Evolutionary conservation across 2,329 filamentous ascomycete species (phyloP).

Genomic region (Keithomyces neogunnii): DNA sequence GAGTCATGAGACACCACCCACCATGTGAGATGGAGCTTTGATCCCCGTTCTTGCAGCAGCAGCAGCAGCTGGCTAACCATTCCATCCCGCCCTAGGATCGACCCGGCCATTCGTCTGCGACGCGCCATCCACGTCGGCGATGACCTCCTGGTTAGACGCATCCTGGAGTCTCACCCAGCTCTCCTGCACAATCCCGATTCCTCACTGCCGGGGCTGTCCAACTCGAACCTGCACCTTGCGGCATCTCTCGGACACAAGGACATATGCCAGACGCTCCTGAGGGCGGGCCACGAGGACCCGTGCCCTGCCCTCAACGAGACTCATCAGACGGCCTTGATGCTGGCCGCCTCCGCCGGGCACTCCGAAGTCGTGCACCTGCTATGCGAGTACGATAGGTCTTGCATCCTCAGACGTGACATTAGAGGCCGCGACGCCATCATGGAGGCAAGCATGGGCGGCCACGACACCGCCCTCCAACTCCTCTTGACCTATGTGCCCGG

Average conservation of each 20-base stretch:
- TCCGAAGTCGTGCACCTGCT: slow-evolving; percentile 67
- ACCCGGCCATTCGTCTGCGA: slow-evolving; percentile 66
- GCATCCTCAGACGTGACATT: slow-evolving; percentile 57
- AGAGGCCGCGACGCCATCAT: slow-evolving; percentile 65
- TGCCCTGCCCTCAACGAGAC: slow-evolving; percentile 70
- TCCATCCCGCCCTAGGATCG: slow-evolving; percentile 48
- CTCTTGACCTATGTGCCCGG: slow-evolving; percentile 52
- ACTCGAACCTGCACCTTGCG: slow-evolving; percentile 77
- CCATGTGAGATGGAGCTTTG: slow-evolving; percentile 9
- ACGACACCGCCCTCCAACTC: slow-evolving; percentile 58
- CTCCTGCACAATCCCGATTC: slow-evolving; percentile 75
- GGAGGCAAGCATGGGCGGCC: slow-evolving; percentile 51
- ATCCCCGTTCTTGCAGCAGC: background rate
- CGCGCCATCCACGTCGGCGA: slow-evolving; percentile 75
- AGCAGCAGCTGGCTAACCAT: background rate
- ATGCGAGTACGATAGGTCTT: slow-evolving; percentile 52
- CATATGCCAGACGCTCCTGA: slow-evolving; percentile 62
- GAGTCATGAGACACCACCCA: slow-evolving; percentile 10
- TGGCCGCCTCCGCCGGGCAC: slow-evolving; percentile 62
- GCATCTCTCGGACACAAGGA: slow-evolving; percentile 62
- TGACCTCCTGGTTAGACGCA: slow-evolving; percentile 62
- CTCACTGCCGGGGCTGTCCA: slow-evolving; percentile 58
- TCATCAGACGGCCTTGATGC: slow-evolving; percentile 73
- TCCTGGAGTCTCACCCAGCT: slow-evolving; percentile 62
- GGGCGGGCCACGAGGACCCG: slow-evolving; percentile 65